These are phyloP conservation scores for Lactarius quietus DNA, from an alignment of 768 basidiomycete genomes.

Conservation along the genomic window DNA sequence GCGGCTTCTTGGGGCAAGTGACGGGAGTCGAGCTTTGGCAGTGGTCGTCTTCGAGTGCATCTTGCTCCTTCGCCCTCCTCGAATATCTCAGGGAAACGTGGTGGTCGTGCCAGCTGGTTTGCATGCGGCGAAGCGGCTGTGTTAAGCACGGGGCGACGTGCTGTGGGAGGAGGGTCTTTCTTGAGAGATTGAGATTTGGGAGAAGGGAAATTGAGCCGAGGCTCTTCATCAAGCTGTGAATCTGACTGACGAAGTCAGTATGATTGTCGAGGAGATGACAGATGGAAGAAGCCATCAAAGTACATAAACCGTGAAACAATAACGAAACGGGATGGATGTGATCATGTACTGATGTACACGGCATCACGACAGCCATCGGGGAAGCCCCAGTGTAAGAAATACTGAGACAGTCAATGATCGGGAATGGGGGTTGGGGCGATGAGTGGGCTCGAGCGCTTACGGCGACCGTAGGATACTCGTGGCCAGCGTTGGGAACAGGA, in stretches of 20 bases:
- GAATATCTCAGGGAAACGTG: no score
- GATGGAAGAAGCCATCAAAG: neutral
- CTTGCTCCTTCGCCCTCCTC: no score
- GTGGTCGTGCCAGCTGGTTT: constrained; percentile 59
- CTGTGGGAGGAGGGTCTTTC: constrained; percentile 38
- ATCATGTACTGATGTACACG: neutral
- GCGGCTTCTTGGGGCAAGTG: constrained; percentile 46
- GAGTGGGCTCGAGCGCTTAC: neutral
- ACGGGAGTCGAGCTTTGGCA: constrained; percentile 37
- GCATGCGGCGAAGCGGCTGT: constrained; percentile 45
- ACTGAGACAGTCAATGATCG: neutral
- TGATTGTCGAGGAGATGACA: neutral
- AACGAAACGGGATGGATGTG: neutral
- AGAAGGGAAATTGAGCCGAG: constrained; percentile 50
- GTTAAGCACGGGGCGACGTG: constrained; percentile 44
- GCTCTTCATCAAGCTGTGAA: constrained; percentile 51
- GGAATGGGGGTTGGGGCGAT: neutral
- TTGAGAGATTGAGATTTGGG: constrained; percentile 40
- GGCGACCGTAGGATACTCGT: neutral
- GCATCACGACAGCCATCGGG: neutral
- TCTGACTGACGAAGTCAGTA: constrained; percentile 5
- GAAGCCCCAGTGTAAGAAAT: neutral
- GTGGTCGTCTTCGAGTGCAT: constrained; percentile 37
- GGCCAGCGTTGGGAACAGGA: neutral
- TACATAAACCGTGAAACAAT: neutral